Conservation (phyloP, 306 rosid genomes). For the Geum urbanum region DNA sequence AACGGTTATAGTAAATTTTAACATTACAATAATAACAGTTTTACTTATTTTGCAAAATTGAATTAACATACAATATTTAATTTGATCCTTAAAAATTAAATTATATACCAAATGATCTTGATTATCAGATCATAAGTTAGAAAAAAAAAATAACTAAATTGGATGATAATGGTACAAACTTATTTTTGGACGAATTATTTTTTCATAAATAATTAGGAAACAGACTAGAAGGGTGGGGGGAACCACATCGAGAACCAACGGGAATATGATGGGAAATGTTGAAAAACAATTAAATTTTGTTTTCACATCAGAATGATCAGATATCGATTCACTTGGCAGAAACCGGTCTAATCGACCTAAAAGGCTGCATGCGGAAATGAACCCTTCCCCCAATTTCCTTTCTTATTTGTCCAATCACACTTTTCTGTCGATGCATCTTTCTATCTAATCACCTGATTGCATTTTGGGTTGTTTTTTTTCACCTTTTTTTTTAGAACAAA, state of each 20-base stretch:
- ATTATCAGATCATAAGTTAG: too few species aligned
- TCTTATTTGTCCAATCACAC: constrained; percentile 47
- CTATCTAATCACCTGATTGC: not conserved
- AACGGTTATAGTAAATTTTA: too few species aligned
- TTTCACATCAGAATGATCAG: constrained; percentile 23
- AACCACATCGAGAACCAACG: constrained; percentile 10
- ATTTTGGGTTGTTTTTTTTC: not conserved
- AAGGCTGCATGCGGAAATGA: constrained; percentile 30
- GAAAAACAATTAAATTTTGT: constrained; percentile 18
- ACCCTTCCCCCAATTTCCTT: constrained; percentile 17
- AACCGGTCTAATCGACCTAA: constrained; percentile 40
- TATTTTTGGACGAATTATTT: too few species aligned
- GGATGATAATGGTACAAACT: too few species aligned
- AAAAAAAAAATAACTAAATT: too few species aligned
- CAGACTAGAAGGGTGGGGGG: constrained; percentile 5
- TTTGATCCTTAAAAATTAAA: too few species aligned
- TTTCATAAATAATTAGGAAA: constrained; percentile 9
- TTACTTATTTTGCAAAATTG: too few species aligned
- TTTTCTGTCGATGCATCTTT: constrained; percentile 38
- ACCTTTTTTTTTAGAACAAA: too few species aligned
- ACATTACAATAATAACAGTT: too few species aligned
- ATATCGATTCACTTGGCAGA: constrained; percentile 24
- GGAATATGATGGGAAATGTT: constrained; percentile 19
- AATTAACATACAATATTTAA: too few species aligned
- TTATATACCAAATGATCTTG: too few species aligned